phyloP scores from a whole-genome alignment of 2,329 filamentous ascomycete genomes.

The Aspergillus fischeri region DNA sequence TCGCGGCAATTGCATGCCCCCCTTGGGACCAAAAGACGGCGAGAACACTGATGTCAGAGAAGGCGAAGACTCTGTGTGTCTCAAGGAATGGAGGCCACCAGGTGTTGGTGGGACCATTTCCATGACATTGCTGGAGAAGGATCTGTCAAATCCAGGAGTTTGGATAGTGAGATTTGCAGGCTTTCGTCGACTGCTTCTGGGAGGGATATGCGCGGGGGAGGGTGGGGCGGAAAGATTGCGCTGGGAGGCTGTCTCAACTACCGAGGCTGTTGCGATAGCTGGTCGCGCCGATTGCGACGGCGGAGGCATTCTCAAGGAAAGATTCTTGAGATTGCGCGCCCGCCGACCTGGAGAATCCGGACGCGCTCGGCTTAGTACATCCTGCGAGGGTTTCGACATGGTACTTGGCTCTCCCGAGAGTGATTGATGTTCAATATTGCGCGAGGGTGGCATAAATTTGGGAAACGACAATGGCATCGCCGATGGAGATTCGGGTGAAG shows the following conservation, averaged over 20 bases:
- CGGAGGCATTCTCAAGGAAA: conserved; percentile 57
- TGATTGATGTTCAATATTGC: conserved; percentile 24
- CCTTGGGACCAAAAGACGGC: conserved; percentile 45
- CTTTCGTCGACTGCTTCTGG: conserved; percentile 52
- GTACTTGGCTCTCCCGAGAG: conserved; percentile 18
- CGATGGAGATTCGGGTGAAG: conserved; percentile 84
- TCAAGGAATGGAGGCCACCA: conserved; percentile 49
- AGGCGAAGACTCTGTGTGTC: conserved; percentile 61
- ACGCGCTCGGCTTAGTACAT: conserved; percentile 35
- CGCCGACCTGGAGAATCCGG: conserved; percentile 34
- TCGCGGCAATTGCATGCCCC: conserved; percentile 50
- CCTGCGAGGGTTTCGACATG: conserved; percentile 25
- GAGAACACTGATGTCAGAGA: conserved; percentile 54
- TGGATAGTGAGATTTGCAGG: conserved; percentile 59
- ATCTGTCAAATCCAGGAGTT: conserved; percentile 50
- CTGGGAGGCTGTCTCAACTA: conserved; percentile 39
- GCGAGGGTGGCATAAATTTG: conserved; percentile 31
- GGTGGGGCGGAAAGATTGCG: conserved; percentile 48
- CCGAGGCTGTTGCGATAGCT: conserved; percentile 46
- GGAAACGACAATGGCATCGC: conserved; percentile 58
- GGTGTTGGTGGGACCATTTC: conserved; percentile 57
- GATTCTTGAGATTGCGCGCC: conserved; percentile 60
- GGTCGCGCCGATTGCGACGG: conserved; percentile 42
- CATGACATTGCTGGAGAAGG: conserved; percentile 45
- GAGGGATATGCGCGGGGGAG: conserved; percentile 55